Evolutionary conservation across 2,329 filamentous ascomycete species (phyloP), one percentile per base, ranked within the genome.

Genomic region (Verticillium zaregamsianum): DNA sequence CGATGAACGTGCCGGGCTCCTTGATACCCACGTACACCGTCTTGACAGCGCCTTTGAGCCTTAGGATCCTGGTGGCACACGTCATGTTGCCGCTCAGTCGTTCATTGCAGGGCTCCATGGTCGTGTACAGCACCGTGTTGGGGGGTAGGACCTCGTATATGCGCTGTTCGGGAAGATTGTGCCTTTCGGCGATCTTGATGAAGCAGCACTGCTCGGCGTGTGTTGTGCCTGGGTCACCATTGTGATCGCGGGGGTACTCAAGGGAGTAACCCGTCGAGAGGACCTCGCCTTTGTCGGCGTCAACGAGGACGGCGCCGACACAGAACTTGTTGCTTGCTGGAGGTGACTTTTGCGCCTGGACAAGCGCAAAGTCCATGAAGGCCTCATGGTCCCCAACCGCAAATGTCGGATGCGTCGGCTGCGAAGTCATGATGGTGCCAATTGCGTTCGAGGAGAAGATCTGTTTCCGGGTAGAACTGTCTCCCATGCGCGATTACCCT

Each of bases 41-140:
- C 66, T 72, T 74, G 33, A 78, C 71, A 3, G 66, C 69, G 14
- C 68, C 61, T 32, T 69, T 70, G 6, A 74, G 69, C 37, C 66
- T 65, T 61, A 78, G 59, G 20, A 77, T 77, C 25, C 74, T 71
- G 3, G 73, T 68, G 32, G 67, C 70, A 57, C 76, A 79, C 8
- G 73, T 74, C 66, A 65, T 72, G 57, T 77, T 76, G 5, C 76
- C 72, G 60, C 76, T 77, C 1, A 79, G 65, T 60, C 77, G 70
- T 63, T 76, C 71, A 59, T 74, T 79, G 66, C 77, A 80, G 5
- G 77, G 75, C 62, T 80, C 78, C 77, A 80, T 79, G 8, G 77
- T 79, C 5, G 77, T 80, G 62, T 80, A 80, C 0, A 80, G 68
- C 1, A 71, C 73, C 0, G 77, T 77, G 58, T 78, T 76, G 2